Conservation (phyloP, 2,329 filamentous ascomycete genomes). For the Thelonectria blattea region DNA sequence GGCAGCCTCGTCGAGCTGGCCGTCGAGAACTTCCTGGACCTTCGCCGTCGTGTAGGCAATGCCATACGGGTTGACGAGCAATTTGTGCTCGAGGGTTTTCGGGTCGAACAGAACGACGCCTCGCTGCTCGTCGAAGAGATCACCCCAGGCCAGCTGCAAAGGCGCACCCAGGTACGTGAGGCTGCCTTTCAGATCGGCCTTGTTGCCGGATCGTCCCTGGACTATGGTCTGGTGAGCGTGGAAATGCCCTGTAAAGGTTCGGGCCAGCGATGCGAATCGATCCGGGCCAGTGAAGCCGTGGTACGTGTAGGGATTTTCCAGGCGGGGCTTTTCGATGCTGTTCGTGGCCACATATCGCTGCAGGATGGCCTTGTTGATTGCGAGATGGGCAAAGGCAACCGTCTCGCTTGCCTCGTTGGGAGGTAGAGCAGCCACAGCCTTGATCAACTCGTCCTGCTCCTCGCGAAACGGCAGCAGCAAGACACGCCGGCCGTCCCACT, state of each 20-base stretch:
- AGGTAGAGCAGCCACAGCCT: constrained; percentile 22
- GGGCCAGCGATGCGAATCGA: constrained; percentile 28
- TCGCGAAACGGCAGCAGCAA: constrained; percentile 32
- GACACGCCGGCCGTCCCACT: constrained; percentile 31
- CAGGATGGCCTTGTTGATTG: constrained; percentile 33
- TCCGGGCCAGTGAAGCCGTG: constrained; percentile 24
- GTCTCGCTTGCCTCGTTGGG: constrained; percentile 21
- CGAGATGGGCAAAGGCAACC: constrained; percentile 33
- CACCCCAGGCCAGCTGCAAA: constrained; percentile 28
- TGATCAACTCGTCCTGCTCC: constrained; percentile 26
- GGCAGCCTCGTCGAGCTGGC: background rate
- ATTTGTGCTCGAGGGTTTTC: constrained; percentile 25
- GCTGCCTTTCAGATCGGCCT: constrained; percentile 20
- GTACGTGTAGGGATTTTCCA: constrained; percentile 14
- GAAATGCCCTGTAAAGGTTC: constrained; percentile 34
- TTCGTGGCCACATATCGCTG: constrained; percentile 20
- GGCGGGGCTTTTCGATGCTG: constrained; percentile 1
- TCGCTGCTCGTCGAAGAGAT: constrained; percentile 29
- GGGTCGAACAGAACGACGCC: constrained; percentile 30
- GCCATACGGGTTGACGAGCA: constrained; percentile 27
- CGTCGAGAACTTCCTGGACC: constrained; percentile 18
- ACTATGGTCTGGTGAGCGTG: constrained; percentile 31
- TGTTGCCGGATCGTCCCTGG: constrained; percentile 8
- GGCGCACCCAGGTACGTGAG: constrained; percentile 32
- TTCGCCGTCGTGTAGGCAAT: constrained; percentile 24